Conservation (phyloP, 2,329 filamentous ascomycete genomes). For the Triangularia setosa region DNA sequence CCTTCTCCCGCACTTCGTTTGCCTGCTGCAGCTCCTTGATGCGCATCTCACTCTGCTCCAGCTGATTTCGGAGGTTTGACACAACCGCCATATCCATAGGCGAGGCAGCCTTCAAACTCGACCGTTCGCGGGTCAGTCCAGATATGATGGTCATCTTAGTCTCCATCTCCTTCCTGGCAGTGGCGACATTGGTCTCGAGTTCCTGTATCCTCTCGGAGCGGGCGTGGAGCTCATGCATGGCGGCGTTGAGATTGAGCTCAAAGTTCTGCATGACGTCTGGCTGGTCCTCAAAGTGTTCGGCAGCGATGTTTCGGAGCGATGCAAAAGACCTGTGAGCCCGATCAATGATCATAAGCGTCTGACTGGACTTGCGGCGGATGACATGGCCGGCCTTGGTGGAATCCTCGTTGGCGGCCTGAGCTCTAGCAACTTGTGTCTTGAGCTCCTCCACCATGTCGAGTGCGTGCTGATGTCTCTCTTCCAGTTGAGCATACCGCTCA, state of each 20-base stretch:
- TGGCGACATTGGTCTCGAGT: conserved; percentile 77
- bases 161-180: conserved; percentile 93
- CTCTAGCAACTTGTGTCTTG: conserved; percentile 78
- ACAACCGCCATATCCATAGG: conserved; percentile 91
- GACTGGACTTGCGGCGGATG: conserved; percentile 88
- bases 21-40: conserved; percentile 69
- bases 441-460: conserved; percentile 86
- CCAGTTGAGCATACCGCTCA: conserved; percentile 76
- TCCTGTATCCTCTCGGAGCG: conserved; percentile 87
- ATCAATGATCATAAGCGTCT: conserved; percentile 82
- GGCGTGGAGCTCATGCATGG: conserved; percentile 85
- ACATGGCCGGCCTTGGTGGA: conserved; percentile 66
- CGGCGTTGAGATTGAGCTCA: conserved; percentile 83
- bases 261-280: conserved; percentile 89
- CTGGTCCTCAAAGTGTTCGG: conserved; percentile 76
- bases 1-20: conserved; percentile 69
- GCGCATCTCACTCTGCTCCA: conserved; percentile 80
- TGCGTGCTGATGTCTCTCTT: conserved; percentile 75
- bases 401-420: conserved; percentile 55
- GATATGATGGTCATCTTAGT: conserved; percentile 94
- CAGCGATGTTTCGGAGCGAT: conserved; percentile 80
- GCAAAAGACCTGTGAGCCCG: conserved; percentile 88
- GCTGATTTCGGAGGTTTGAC: conserved; percentile 78
- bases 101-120: conserved; percentile 70
- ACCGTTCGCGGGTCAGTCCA: conserved; percentile 86